Evolutionary conservation across 306 rosid species (phyloP), one percentile per base, ranked within the genome.

Genomic region (Ormosia emarginata): DNA sequence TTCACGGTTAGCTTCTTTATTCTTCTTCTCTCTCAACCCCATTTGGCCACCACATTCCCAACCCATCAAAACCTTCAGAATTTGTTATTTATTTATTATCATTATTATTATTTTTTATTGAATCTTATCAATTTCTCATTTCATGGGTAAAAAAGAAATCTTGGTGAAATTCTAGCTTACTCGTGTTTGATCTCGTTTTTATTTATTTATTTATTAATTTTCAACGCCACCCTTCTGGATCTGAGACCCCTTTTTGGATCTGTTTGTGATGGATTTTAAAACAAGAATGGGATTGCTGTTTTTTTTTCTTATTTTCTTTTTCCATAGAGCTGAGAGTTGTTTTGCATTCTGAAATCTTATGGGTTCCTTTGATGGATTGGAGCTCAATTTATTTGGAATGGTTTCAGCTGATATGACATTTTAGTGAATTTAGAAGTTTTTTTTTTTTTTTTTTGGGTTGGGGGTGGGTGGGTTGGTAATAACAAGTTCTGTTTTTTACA

Each of bases 1-100:
- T 63, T 59, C 62, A 75, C 68, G 77, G 83, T 86, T 70, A 32
- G 85, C 67, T 74, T 82, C 77, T 47, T 47, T 65, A 40, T 53
- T 62, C 50, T 65, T 40, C 47, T 40, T 68, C 61, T 67, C 49
- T 82, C 64, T 33, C 47, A 6, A 41, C 53, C 49, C 59, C 37
- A 14, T 41, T 47, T 29, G 0, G 24, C 4, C 32, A 3, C 18
- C 67, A 15, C 67, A 47, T 78, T 73, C 70, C 17, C 62, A 67
- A 39, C 58, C 55, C 73, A 67, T 64, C 56, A 5, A 15, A 78
- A 37, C 0, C 3, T 58, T 72, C 57, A 15, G 4, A 55, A 5
- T 56, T 81, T 34, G 4, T 15, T 10, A 34, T 12, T n/a, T n/a
- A n/a, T n/a, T n/a, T n/a, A 24, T 24, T 24, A 24, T 40, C 10